Evolutionary conservation across 2,329 filamentous ascomycete genomes (phyloP).

Genomic region (Botrytis deweyae): DNA sequence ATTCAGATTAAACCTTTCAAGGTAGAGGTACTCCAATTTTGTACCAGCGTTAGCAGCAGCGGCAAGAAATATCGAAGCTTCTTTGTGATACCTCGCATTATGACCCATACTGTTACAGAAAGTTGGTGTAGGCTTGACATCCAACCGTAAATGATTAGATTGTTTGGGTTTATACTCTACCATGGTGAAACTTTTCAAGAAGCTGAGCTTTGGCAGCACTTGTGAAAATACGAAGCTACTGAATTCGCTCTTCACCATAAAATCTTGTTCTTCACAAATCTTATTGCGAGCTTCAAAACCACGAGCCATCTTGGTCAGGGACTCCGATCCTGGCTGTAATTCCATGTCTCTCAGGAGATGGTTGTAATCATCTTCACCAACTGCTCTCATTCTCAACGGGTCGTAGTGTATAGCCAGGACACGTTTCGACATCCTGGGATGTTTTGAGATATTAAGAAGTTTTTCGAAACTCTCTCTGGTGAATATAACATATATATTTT

Average conservation of each 20-base stretch:
- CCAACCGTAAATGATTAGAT: neutral
- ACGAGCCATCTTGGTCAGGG: neutral
- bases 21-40: neutral
- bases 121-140: neutral
- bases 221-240: neutral
- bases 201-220: neutral
- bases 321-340: neutral
- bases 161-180: accelerated
- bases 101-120: accelerated
- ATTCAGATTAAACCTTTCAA: accelerated
- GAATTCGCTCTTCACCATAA: neutral
- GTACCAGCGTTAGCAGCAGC: neutral
- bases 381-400: neutral
- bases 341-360: no score
- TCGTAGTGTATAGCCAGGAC: neutral
- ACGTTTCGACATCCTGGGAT: neutral
- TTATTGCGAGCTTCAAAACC: neutral
- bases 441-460: neutral
- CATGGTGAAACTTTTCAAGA: neutral
- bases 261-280: neutral
- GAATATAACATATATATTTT: neutral
- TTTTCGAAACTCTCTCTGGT: constrained; percentile 7
- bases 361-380: neutral
- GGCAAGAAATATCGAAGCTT: neutral
- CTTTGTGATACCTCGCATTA: neutral